Base-by-base conservation (phyloP, 2,329 filamentous ascomycete genomes). In the Penicillium sp. region DNA sequence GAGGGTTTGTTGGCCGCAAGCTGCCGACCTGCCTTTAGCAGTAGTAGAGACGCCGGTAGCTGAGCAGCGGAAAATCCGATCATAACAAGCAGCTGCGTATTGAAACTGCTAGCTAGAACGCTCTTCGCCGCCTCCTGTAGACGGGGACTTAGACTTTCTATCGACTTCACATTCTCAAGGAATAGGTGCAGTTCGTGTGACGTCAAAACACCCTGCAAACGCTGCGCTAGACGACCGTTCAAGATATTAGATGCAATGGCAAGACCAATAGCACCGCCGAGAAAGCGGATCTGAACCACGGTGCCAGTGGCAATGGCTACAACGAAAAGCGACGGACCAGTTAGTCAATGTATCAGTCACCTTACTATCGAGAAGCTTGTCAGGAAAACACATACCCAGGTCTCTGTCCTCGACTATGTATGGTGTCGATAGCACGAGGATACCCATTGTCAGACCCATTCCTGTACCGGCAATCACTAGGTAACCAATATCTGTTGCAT, bases 211-310 rank as follows among this genome's bases (percentile, higher is more conserved):
- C 52, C 55, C 10, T 53, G 35, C 46, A 66, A 40, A 52, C 60
- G 57, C 46, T 56, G 35, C 10, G 50, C 35, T 25, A 66, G 57
- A 42, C 54, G 59, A 18, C 63, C 59, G 38, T 67, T 67, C 2
- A 66, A 51, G 25, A 67, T 64, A 34, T 65, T 67, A 5, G 61
- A 63, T 46, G 63, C 61, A 45, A 67, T 65, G 8, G 61, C 64
- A 18, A 67, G 60, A 16, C 64, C 63, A 18, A 67, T 62, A 25
- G 65, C 64, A 31, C 65, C 65, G 7, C 65, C 65, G n/a, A 67
- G 58, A 23, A 67, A 65, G 9, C 65, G 60, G 29, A 67, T 27
- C 40, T 66, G 64, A 8, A 66, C 61, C 10, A 67, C 51, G 7
- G 62, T 58, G 1, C 65, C 64, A 34, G 64, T 66, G 5, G 63